Evolutionary conservation across 805 yeast species (phyloP), one percentile per base, ranked within the genome.

Genomic region (Nakazawaea pomicola): DNA sequence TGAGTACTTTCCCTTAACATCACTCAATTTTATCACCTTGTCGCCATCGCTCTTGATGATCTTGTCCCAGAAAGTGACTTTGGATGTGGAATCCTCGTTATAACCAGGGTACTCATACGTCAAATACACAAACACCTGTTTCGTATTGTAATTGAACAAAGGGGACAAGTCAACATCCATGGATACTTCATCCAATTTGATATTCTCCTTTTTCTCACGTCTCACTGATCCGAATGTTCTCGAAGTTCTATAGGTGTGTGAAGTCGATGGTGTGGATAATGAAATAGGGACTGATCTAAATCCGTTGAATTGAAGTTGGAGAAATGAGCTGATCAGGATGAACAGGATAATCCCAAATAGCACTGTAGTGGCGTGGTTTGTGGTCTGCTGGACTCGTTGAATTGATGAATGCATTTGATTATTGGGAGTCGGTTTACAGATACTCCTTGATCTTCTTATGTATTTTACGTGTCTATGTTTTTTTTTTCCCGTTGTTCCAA

Each of bases 131-230:
- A 93, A 91, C n/a, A 91, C 79, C 61, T 91, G 98, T 57, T 91
- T 91, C 10, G 99, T 93, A 63, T 91, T 93, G 96, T 97, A 91
- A 61, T 84, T 89, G 73, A 90, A 90, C 39, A 93, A 69, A 2
- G 87, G 80, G 1, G 85, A 57, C 46, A 91, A 68, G 60, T 91
- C 96, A 1, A 76, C 68, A 5, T 76, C 77, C 35, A 93, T 64
- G 57, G 87, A 95, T 54, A 93, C 89, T 10, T 64, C 63, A 15
- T 32, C 38, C 29, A 89, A 59, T 51, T 72, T 76, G 43, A 83
- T 70, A 57, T 87, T 87, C 55, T 90, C 95, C 63, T 83, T 89
- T 38, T 85, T 80, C 49, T 70, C 73, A 38, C 80, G 78, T 44
- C 71, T 70, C 7, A 61, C 61, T 3, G 90, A 79, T 2, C 96